phyloP scores from a whole-genome alignment of 2,329 filamentous ascomycete species.

The Monosporascus sp. region DNA sequence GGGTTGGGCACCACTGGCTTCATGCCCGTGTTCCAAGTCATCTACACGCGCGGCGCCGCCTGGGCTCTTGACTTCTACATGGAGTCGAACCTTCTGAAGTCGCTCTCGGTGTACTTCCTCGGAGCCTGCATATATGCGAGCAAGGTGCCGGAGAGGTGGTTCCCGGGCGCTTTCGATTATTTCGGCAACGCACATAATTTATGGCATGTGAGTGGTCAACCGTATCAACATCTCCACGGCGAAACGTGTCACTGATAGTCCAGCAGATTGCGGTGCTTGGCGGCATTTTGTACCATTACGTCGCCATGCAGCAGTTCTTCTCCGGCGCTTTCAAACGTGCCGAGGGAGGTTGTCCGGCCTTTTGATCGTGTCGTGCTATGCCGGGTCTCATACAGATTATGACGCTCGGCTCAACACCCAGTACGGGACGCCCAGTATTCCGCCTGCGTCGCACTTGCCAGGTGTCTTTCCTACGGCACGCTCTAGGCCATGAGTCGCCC shows the following conservation, averaged over 20 bases:
- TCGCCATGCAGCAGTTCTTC: conserved; percentile 94
- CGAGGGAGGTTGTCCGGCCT: conserved; percentile 51
- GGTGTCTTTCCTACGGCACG: too few relatives aligned
- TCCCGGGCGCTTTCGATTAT: conserved; percentile 90
- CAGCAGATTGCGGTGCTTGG: conserved; percentile 89
- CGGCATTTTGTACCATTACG: conserved; percentile 95
- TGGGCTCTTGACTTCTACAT: conserved; percentile 90
- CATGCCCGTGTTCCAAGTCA: conserved; percentile 80
- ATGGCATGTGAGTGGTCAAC: conserved; percentile 72
- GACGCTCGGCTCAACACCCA: not conserved
- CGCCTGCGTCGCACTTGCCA: not conserved
- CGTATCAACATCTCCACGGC: conserved; percentile 83
- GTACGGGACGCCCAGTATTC: not conserved
- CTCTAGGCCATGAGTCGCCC: too few relatives aligned
- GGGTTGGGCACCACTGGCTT: conserved; percentile 83
- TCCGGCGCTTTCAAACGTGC: conserved; percentile 68
- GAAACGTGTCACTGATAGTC: conserved; percentile 62
- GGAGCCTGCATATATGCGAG: conserved; percentile 87
- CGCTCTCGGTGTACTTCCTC: conserved; percentile 75
- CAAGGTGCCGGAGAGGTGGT: conserved; percentile 90
- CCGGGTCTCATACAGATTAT: not conserved
- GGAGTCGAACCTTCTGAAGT: conserved; percentile 69
- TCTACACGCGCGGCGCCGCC: conserved; percentile 66
- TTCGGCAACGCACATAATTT: conserved; percentile 93
- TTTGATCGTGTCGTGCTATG: conserved; percentile 30